phyloP scores from a whole-genome alignment of 177 flowering plant species.

The Vitis hybrid region DNA sequence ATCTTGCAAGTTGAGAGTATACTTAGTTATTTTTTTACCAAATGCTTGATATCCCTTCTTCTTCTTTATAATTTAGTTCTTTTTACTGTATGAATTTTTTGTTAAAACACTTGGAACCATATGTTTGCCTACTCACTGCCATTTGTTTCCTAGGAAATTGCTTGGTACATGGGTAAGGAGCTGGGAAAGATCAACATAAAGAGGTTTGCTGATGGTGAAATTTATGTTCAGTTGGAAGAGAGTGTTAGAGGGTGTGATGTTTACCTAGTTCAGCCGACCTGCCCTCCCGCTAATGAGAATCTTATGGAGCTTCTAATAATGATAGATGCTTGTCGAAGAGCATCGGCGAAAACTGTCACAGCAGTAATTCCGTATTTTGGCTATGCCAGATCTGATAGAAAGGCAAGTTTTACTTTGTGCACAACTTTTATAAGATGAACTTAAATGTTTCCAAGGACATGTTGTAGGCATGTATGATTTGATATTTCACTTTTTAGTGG shows the following conservation, averaged over 20 bases:
- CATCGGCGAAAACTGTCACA: constrained; percentile 94
- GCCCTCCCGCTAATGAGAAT: constrained; percentile 97
- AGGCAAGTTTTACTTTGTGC: constrained; percentile 40
- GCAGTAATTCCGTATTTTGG: constrained; percentile 99
- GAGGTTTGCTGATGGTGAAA: constrained; percentile 94
- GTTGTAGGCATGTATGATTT: neutral
- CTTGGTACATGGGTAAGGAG: constrained; percentile 88
- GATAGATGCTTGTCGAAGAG: constrained; percentile 98
- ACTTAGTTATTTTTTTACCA: no score
- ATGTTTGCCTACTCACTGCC: neutral
- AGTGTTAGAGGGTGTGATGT: constrained; percentile 98
- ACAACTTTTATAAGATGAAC: neutral
- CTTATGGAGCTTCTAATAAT: constrained; percentile 93
- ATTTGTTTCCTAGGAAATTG: constrained; percentile 61
- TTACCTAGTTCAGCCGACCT: constrained; percentile 88
- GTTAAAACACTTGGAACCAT: constrained; percentile 14
- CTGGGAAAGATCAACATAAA: constrained; percentile 82
- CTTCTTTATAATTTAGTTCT: neutral
- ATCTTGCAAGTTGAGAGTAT: no score
- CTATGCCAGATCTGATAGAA: constrained; percentile 98
- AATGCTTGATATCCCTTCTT: no score
- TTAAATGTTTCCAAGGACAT: neutral
- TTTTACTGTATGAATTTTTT: constrained; percentile 17
- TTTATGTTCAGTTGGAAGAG: constrained; percentile 90
- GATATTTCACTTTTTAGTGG: neutral